Conservation (phyloP, 192 early-diverging fungal genomes). For the Piromyces sp. region DNA sequence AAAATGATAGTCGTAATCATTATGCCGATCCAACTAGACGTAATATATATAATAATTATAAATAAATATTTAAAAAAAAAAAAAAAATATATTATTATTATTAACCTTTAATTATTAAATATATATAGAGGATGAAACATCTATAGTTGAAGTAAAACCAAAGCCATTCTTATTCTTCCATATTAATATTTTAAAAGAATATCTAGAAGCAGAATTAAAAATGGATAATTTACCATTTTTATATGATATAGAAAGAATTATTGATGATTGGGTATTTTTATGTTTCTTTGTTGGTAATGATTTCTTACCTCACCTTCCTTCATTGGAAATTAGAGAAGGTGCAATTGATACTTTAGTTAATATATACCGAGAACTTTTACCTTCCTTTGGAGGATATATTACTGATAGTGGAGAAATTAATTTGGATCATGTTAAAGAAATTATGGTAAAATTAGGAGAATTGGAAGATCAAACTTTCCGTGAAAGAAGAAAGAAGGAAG, state of each 20-base stretch:
- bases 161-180: conserved; percentile 74
- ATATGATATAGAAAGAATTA: conserved; percentile 1
- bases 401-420: conserved; percentile 51
- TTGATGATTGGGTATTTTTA: conserved; percentile 8
- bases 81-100: no score
- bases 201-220: conserved; percentile 2
- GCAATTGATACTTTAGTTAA: conserved; percentile 1
- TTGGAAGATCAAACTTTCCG: conserved; percentile 65
- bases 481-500: conserved; percentile 18
- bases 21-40: not conserved
- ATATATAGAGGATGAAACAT: not conserved
- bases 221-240: not conserved
- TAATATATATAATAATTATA: no score
- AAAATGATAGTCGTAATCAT: conserved; percentile 2
- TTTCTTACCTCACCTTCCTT: conserved; percentile 1
- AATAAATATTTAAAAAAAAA: no score
- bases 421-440: conserved; percentile 52
- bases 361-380: conserved; percentile 1
- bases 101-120: not conserved
- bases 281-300: conserved; percentile 6
- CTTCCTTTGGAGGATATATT: conserved; percentile 1
- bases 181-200: conserved; percentile 69
- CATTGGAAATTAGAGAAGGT: conserved; percentile 3
- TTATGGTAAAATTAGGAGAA: conserved; percentile 67
- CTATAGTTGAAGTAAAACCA: not conserved